phyloP scores from a whole-genome alignment of 1,139 yeast genomes.

The Geotrichum citri-aurantii region DNA sequence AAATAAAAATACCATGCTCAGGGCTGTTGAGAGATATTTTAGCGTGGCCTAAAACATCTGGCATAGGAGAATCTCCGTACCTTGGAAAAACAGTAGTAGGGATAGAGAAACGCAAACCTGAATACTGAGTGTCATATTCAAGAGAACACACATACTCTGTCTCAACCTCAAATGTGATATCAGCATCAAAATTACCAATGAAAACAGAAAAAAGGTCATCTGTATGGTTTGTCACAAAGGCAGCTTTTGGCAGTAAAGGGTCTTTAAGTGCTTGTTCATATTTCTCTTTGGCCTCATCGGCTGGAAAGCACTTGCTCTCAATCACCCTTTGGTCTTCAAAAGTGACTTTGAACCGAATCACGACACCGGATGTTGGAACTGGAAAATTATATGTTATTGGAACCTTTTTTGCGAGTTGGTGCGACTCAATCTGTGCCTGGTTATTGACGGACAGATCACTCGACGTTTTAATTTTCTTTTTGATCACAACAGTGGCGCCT shows the following conservation, averaged over 20 bases:
- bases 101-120: conserved; percentile 8
- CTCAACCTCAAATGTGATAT: conserved; percentile 7
- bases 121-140: conserved; percentile 14
- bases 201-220: conserved; percentile 9
- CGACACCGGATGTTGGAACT: conserved; percentile 6
- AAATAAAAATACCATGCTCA: conserved; percentile 4
- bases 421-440: not conserved
- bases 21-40: not conserved
- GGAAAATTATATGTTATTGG: conserved; percentile 2
- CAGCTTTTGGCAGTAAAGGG: not conserved
- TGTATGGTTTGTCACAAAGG: not conserved
- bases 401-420: not conserved
- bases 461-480: not conserved
- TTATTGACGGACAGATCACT: not conserved
- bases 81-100: conserved; percentile 11
- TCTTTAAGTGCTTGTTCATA: conserved; percentile 5
- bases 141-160: conserved; percentile 3
- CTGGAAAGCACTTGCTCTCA: conserved; percentile 3
- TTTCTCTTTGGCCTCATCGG: not conserved
- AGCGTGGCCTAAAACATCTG: not conserved
- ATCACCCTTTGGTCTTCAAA: conserved; percentile 1
- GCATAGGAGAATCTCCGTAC: not conserved
- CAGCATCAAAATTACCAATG: not conserved
- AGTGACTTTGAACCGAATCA: conserved; percentile 5
- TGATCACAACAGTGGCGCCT: conserved; percentile 3